These are phyloP conservation scores for Calamus simplicifolius DNA, from an alignment of 176 grass and related monocot genomes.

Conservation along the genomic window DNA sequence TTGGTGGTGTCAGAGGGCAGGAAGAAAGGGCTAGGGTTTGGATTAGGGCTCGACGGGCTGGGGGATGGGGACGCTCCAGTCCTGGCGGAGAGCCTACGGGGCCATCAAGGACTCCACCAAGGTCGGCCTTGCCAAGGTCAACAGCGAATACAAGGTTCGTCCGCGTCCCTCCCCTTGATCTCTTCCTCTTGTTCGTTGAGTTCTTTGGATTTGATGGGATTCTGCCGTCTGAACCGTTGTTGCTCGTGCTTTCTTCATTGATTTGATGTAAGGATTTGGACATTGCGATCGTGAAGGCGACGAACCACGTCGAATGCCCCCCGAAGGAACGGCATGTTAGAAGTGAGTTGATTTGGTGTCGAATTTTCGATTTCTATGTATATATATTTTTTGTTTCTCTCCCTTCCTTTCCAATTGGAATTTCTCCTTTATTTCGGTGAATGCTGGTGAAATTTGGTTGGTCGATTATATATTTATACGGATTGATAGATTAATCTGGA, in stretches of 20 bases:
- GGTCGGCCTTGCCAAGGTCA: slow-evolving; percentile 95
- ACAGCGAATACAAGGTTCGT: slow-evolving; percentile 88
- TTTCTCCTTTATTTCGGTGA: not conserved
- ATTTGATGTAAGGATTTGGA: slow-evolving; percentile 66
- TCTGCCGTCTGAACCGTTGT: not conserved
- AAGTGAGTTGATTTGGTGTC: slow-evolving; percentile 53
- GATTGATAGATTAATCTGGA: too few species aligned
- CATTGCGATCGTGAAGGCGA: slow-evolving; percentile 91
- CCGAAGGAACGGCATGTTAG: slow-evolving; percentile 88
- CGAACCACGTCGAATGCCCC: slow-evolving; percentile 87
- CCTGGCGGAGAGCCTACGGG: slow-evolving; percentile 96
- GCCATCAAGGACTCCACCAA: slow-evolving; percentile 97
- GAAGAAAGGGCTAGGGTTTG: not conserved
- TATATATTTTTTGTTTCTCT: not conserved
- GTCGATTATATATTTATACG: too few species aligned
- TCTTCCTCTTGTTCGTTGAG: not conserved
- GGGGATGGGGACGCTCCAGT: slow-evolving; percentile 31
- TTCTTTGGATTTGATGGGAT: not conserved
- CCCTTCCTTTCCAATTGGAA: not conserved
- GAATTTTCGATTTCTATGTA: not conserved
- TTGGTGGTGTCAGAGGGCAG: not conserved
- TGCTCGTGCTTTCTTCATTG: not conserved
- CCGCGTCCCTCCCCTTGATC: not conserved
- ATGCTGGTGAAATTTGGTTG: too few species aligned
- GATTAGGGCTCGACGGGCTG: slow-evolving; percentile 34